Evolutionary conservation across 1,139 yeast genomes (phyloP), one percentile per base, ranked within the genome.

Genomic region (Yamadazyma mexicana): DNA sequence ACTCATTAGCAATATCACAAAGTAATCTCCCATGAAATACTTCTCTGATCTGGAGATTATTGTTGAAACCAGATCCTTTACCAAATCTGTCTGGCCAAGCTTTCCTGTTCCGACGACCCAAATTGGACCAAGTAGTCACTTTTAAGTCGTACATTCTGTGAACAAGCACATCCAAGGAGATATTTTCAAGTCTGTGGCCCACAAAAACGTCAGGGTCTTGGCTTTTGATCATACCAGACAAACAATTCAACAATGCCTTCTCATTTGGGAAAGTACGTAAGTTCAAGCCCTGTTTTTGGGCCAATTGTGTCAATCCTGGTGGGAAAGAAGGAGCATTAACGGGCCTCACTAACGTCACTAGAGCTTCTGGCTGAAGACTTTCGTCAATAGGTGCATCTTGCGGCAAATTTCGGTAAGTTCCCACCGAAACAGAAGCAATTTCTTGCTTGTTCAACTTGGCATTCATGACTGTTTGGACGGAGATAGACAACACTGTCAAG

Each of bases 1-100:
- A 79, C 55, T 89, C 96, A 60, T 92, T 92, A 38, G 94, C 89
- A 56, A 94, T 79, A 63, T 94, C 98, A 72, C 97, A 87, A 40
- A 91, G 59, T 44, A 94, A 73, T 50, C 99, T 75, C 26, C 99
- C 99, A 31, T 89, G 81, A 55, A 85, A 77, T 17, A 88, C 75
- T 41, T 87, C 89, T 39, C 87, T 70, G 38, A 83, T 66, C 34
- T 73, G 73, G 54, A 75, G 78, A 48, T 70, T 74, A 46, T 73
- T 78, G 42, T 70, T 72, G 46, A 62, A 64, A 12, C 67, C 62
- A 24, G 73, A 68, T 18, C 65, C 64, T 43, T 73, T 72, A 25
- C 82, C 84, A 55, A 83, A 83, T 47, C 73, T 75, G 27, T 77
- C 83, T 1, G 96, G 96, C 89, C 95, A 87, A 17, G 67, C 71